A percentile compares a stretch with the other conserved stretches of the same genome.
Evolutionary conservation across 176 grass and related monocot species (phyloP).

Genomic region (Typha latifolia): DNA sequence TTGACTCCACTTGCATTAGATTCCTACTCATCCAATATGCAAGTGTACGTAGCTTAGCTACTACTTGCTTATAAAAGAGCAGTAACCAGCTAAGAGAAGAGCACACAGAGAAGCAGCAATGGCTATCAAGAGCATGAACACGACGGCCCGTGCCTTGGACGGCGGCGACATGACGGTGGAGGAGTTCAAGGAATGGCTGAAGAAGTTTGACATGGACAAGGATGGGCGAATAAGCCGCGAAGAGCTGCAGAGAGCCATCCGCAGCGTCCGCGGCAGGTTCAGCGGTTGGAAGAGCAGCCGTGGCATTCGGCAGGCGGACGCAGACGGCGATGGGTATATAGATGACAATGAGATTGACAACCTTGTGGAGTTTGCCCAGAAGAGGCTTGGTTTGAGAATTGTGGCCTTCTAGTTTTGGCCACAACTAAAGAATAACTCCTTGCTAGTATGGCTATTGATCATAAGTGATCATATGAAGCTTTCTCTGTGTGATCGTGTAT

Average conservation of each 20-base stretch:
- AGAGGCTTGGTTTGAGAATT: constrained; percentile 39
- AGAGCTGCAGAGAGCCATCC: constrained; percentile 48
- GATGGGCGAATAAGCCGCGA: constrained; percentile 47
- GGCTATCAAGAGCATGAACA: neutral
- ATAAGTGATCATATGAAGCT: no score
- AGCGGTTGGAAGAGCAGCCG: constrained; percentile 22
- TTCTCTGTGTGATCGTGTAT: no score
- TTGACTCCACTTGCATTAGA: no score
- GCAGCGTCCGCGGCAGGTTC: constrained; percentile 27
- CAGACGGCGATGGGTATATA: constrained; percentile 33
- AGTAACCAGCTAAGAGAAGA: no score
- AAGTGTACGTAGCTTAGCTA: no score
- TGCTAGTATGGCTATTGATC: no score
- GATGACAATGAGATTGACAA: constrained; percentile 47
- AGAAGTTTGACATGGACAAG: constrained; percentile 44
- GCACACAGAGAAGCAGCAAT: neutral
- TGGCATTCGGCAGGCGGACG: constrained; percentile 28
- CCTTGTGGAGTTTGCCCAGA: constrained; percentile 47
- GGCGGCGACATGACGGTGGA: constrained; percentile 22
- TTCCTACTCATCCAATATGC: no score
- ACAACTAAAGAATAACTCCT: no score
- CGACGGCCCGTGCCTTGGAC: neutral
- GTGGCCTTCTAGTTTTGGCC: constrained; percentile 14
- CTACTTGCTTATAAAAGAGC: no score
- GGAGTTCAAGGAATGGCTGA: constrained; percentile 59